Evolutionary conservation across 805 yeast genomes (phyloP).

Genomic region (Cyberlindnera subsufficiens): DNA sequence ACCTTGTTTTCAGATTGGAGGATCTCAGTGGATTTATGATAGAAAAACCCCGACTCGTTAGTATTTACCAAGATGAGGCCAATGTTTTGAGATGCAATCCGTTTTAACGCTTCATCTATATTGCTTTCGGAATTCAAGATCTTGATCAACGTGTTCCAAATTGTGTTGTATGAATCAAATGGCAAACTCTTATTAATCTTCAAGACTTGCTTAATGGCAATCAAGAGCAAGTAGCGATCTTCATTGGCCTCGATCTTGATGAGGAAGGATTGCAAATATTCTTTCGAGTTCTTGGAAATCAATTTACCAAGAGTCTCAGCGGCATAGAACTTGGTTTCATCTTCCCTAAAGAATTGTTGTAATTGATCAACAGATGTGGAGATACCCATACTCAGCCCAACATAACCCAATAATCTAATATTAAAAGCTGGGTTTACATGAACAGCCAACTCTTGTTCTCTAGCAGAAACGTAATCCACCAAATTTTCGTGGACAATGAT

Average conservation of each 20-base stretch:
- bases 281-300: conserved; percentile 32
- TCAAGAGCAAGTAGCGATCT: conserved; percentile 23
- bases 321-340: conserved; percentile 37
- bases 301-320: conserved; percentile 50
- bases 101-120: conserved; percentile 20
- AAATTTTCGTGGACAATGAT: conserved; percentile 20
- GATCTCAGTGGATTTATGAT: conserved; percentile 19
- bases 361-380: conserved; percentile 32
- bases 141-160: conserved; percentile 23
- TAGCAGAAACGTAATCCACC: conserved; percentile 14
- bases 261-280: conserved; percentile 35
- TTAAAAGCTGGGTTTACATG: conserved; percentile 26
- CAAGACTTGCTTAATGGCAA: conserved; percentile 27
- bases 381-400: conserved; percentile 33
- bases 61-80: conserved; percentile 26
- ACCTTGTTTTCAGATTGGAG: conserved; percentile 17
- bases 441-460: conserved; percentile 16
- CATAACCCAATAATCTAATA: conserved; percentile 43
- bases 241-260: conserved; percentile 20
- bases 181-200: conserved; percentile 15
- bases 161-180: conserved; percentile 20
- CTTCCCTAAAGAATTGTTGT: conserved; percentile 28
- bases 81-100: conserved; percentile 18
- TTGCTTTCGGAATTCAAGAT: conserved; percentile 5
- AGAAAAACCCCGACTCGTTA: conserved; percentile 25